These are phyloP conservation scores for Nicotiana benthamiana DNA, from an alignment of 257 asterid species.

Conservation along the genomic window DNA sequence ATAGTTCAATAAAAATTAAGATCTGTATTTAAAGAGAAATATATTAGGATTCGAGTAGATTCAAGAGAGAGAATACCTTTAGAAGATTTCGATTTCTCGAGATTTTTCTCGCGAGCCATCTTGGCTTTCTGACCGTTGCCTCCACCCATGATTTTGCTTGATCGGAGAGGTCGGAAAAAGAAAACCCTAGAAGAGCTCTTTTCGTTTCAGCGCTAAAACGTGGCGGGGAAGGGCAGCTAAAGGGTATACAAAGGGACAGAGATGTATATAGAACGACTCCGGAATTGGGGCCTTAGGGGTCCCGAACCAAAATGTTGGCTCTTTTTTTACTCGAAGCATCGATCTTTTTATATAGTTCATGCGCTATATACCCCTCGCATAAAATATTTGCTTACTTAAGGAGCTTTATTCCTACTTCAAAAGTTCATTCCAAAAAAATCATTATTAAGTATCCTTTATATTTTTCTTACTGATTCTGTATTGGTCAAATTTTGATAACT, in stretches of 20 bases:
- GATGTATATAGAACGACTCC: no score
- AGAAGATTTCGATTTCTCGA: conserved; percentile 50
- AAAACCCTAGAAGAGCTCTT: neutral
- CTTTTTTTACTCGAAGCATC: no score
- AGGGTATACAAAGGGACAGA: neutral
- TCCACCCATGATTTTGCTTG: conserved; percentile 50
- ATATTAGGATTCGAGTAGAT: neutral
- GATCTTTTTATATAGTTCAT: no score
- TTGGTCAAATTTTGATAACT: no score
- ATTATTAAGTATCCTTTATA: no score
- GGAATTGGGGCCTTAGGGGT: no score
- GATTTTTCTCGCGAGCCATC: conserved; percentile 81
- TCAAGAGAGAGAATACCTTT: neutral
- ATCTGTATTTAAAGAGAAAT: neutral
- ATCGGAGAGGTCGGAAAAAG: neutral
- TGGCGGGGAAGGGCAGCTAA: neutral
- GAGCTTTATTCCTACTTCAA: no score
- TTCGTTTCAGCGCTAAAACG: neutral
- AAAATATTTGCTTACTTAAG: no score
- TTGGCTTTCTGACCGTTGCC: conserved; percentile 79
- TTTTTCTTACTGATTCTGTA: no score
- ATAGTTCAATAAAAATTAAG: neutral
- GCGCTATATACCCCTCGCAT: no score
- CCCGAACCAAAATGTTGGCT: no score
- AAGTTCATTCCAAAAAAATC: no score